These are phyloP conservation scores for Mortierella sp. DNA, from an alignment of 371 early-diverging fungal genomes.

Conservation along the genomic window DNA sequence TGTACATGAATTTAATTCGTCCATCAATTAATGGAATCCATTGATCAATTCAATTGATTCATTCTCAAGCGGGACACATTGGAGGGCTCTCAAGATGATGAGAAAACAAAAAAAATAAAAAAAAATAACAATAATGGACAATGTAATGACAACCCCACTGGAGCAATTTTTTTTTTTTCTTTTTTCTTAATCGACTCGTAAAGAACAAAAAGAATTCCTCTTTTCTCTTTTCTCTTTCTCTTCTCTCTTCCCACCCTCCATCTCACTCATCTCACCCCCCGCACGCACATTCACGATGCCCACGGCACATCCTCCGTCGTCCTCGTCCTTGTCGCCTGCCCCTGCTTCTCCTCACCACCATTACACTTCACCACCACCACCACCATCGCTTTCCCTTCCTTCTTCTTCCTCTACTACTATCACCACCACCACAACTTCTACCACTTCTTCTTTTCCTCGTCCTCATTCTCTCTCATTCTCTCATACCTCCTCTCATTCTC, in stretches of 20 bases:
- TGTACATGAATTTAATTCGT: no score
- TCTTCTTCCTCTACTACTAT: not conserved
- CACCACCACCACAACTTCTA: not conserved
- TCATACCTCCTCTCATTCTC: not conserved
- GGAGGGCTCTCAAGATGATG: no score
- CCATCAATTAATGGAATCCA: no score
- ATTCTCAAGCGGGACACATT: no score
- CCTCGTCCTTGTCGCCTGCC: not conserved
- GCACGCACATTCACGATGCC: slow-evolving; percentile 4
- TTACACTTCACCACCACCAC: not conserved
- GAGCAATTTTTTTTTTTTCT: no score
- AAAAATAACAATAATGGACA: no score
- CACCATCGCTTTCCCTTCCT: not conserved
- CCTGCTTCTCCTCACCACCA: slow-evolving; percentile 15
- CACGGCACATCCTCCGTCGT: slow-evolving; percentile 14
- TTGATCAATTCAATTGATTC: no score
- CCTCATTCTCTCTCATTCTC: not conserved
- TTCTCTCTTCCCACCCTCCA: not conserved
- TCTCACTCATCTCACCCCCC: not conserved
- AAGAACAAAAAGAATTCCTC: not conserved
- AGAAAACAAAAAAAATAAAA: no score
- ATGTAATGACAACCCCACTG: no score
- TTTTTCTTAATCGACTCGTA: no score
- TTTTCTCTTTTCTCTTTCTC: not conserved
- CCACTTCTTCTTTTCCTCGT: slow-evolving; percentile 7